Percentiles rank a stretch among this genome's conserved stretches.
These are phyloP conservation scores for Botryotinia calthae DNA, from an alignment of 2,329 filamentous ascomycete species.

Conservation along the genomic window DNA sequence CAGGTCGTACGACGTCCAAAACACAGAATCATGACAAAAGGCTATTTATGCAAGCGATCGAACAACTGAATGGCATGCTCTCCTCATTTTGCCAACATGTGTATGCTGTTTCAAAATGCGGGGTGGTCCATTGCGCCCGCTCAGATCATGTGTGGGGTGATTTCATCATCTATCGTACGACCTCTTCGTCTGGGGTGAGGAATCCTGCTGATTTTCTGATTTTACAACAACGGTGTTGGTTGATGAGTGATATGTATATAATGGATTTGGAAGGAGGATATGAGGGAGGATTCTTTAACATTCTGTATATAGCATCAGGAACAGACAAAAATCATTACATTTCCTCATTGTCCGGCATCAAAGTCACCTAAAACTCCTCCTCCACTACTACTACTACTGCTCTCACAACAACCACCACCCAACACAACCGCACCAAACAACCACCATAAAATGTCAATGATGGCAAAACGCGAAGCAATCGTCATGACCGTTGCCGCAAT, in stretches of 20 bases:
- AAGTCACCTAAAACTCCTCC: not conserved
- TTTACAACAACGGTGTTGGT: not conserved
- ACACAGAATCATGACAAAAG: not conserved
- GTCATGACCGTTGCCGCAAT: constrained; percentile 12
- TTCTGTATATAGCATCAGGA: not conserved
- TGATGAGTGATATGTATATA: not conserved
- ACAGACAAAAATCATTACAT: not conserved
- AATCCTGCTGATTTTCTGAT: not conserved
- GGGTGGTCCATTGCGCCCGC: constrained; percentile 3
- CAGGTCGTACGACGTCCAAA: constrained; percentile 1
- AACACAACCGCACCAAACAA: not conserved
- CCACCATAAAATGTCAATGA: constrained; percentile 1
- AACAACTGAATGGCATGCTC: not conserved
- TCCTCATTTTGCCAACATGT: not conserved
- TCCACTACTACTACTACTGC: not conserved
- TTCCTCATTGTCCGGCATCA: not conserved
- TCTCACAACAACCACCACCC: not conserved
- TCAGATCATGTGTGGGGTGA: constrained; percentile 10
- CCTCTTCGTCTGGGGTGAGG: not conserved
- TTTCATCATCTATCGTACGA: constrained; percentile 14
- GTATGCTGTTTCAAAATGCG: constrained; percentile 1
- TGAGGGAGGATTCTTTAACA: not conserved
- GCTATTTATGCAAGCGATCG: not conserved
- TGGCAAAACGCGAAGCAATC: constrained; percentile 16
- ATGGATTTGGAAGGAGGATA: not conserved